Evolutionary conservation across 2,329 filamentous ascomycete species (phyloP), one percentile per base, ranked within the genome.

Genomic region (Diplodia mutila): DNA sequence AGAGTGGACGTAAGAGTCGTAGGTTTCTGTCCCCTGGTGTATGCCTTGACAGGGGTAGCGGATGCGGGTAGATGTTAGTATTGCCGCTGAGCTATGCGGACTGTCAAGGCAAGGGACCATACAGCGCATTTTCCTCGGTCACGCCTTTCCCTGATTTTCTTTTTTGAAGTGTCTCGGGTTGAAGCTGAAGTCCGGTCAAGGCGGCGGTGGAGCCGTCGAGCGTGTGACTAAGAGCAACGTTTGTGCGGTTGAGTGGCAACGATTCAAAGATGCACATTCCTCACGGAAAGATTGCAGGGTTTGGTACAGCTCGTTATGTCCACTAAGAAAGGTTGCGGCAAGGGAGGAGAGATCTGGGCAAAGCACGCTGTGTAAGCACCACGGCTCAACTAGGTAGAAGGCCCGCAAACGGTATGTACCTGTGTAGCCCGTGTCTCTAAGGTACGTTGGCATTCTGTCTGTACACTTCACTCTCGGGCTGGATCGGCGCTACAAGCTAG

Each of bases 141-240:
- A 61, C 39, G 27, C 46, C 18, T 34, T 23, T 61, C n/a, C 29
- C 39, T 48, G 16, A n/a, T 12, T 61, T 59, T 61, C 16, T 27
- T 49, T 61, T 48, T 48, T 8, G 16, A 29, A 25, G 21, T 61
- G 57, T 61, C 57, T 49, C 39, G 57, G 55, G 57, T 48, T 49
- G 39, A 18, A 14, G 57, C 25, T 32, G 32, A n/a, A 32, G 61
- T 27, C 48, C 46, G 61, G 21, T 18, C 5, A 11, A 18, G 14
- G 18, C 18, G 16, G 21, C 16, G 9, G 25, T 21, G 23, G 46
- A 53, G 61, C 32, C 29, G 32, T 37, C 12, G 14, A 39, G 14
- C 12, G 16, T 37, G 29, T 11, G 46, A 53, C 21, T 8, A 6
- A 23, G 25, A 51, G 32, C 11, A 12, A 12, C n/a, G n/a, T 2